Base-by-base conservation (phyloP, 2,329 filamentous ascomycete genomes). In the Colletotrichum paranaense region DNA sequence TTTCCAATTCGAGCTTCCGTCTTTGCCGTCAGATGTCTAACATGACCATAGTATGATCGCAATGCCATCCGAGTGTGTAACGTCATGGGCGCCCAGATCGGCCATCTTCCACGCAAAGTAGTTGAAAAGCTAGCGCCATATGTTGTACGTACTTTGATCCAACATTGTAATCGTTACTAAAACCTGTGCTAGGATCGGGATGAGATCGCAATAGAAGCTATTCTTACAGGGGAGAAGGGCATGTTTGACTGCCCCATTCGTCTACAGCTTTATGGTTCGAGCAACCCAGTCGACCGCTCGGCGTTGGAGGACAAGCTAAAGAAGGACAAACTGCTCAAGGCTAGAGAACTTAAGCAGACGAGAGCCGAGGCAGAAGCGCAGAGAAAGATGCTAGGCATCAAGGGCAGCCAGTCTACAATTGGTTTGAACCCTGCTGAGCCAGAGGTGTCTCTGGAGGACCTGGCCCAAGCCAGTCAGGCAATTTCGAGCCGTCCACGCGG, bases 41-140 rank as follows among this genome's bases (percentile, higher is more conserved):
- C 57, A 60, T 52, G 58, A 58, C 5, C 35, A n/a, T 65, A 85
- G 76, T 94, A 93, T 78, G 94, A 97, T 79, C 75, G 76, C 6
- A 97, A 97, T 82, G 94, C 94, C 0, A 94, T 97, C 70, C 89
- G 91, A 5, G 90, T 97, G 1, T 88, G 93, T 77, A 97, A 97
- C 80, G 93, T 95, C 16, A 88, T 93, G 78, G 89, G 90, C 19
- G 80, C 82, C 8, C 94, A 97, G 78, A 94, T 97, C 77, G 95
- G 95, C 1, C 94, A 97, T 81, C 86, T 97, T 53, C 92, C 93
- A 7, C 86, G 90, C 14, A 86, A 83, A 1, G 79, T 94, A 26
- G 94, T 92, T 1, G 84, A 86, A n/a, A 96, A 93, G 81, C 83
- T 98, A 66, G 91, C 94, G 0, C 89, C 88, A 2, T 95, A 94